Evolutionary conservation across 2,329 filamentous ascomycete species (phyloP).

Genomic region (Claviceps arundinis): DNA sequence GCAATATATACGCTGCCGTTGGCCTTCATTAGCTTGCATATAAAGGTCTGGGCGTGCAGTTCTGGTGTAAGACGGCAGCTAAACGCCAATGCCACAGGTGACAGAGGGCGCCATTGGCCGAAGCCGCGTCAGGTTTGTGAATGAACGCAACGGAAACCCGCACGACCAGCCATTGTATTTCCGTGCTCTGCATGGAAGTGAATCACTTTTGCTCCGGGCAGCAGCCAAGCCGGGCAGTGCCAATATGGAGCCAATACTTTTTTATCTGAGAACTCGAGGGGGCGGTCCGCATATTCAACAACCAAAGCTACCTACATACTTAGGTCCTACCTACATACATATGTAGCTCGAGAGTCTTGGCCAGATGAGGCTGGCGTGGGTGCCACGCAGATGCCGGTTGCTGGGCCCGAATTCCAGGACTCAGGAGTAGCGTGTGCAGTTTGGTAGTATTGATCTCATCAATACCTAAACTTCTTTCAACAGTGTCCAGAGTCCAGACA

Average conservation of each 20-base stretch:
- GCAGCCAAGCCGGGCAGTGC: not conserved
- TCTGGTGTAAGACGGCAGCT: too few relatives aligned
- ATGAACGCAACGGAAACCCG: not conserved
- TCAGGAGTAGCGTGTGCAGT: not conserved
- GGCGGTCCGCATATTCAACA: too few relatives aligned
- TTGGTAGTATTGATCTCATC: too few relatives aligned
- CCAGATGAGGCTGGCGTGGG: not conserved
- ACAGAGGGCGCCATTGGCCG: too few relatives aligned
- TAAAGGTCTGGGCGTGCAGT: too few relatives aligned
- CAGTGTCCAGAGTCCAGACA: too few relatives aligned
- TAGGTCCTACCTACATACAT: too few relatives aligned
- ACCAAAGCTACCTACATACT: too few relatives aligned
- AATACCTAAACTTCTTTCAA: too few relatives aligned
- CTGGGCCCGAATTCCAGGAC: not conserved
- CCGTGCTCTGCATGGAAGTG: not conserved
- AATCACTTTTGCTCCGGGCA: not conserved
- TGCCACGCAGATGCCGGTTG: not conserved
- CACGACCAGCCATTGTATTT: not conserved
- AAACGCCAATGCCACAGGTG: too few relatives aligned
- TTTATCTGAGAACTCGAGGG: not conserved
- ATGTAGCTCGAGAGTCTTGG: not conserved
- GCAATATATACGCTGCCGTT: not conserved
- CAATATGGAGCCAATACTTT: not conserved
- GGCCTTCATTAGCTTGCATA: not conserved
- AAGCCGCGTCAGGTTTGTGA: too few relatives aligned